These are phyloP conservation scores for Ambrosiella cleistominuta DNA, from an alignment of 2,329 filamentous ascomycete genomes.

Conservation along the genomic window DNA sequence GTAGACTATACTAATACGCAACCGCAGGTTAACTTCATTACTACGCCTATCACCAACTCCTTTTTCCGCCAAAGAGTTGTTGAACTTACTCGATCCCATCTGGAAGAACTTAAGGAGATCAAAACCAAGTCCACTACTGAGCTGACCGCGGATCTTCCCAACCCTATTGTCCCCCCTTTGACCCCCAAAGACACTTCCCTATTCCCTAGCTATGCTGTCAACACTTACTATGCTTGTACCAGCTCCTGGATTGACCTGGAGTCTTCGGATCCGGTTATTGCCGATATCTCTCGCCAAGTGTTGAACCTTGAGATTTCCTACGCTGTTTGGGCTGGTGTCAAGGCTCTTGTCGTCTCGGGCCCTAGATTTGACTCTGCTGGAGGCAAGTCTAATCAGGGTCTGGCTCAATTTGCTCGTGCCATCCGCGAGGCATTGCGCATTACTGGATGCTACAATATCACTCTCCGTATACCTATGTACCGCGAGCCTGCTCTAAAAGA, in stretches of 20 bases:
- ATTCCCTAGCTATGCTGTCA: conserved; percentile 48
- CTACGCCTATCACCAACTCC: conserved; percentile 57
- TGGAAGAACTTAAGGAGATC: conserved; percentile 27
- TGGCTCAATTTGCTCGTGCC: conserved; percentile 65
- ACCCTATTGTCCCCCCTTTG: conserved; percentile 48
- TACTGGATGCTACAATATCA: conserved; percentile 59
- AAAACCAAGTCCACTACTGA: conserved; percentile 23
- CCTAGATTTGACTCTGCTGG: conserved; percentile 47
- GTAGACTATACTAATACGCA: not conserved
- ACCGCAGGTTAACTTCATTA: conserved; percentile 57
- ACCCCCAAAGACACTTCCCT: conserved; percentile 64
- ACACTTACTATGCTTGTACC: conserved; percentile 59
- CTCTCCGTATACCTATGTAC: conserved; percentile 72
- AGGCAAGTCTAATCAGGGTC: conserved; percentile 30
- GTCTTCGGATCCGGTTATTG: conserved; percentile 64
- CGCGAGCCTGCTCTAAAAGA: conserved; percentile 46
- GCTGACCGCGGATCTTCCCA: conserved; percentile 30
- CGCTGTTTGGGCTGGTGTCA: conserved; percentile 83
- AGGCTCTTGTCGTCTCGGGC: conserved; percentile 65
- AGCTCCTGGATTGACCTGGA: conserved; percentile 87
- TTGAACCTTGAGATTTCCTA: conserved; percentile 84
- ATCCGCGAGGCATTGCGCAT: conserved; percentile 63
- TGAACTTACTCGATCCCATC: conserved; percentile 39
- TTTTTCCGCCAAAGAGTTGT: conserved; percentile 55
- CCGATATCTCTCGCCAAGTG: conserved; percentile 75